These are phyloP conservation scores for Penicillium cinerascens DNA, from an alignment of 495 filamentous ascomycete species.

Conservation along the genomic window DNA sequence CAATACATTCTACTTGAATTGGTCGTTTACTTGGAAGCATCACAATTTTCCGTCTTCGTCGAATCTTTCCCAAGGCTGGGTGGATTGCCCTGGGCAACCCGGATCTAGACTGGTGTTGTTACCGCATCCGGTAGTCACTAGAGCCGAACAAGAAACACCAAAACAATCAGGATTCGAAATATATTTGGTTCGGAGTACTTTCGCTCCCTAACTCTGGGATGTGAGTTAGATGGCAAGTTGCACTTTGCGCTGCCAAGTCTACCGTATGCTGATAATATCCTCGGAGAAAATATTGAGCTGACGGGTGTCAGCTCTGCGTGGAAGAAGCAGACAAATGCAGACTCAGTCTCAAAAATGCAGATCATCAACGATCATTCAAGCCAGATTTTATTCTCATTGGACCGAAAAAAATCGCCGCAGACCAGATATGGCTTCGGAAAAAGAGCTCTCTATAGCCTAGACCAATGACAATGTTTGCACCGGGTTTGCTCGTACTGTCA, in stretches of 20 bases:
- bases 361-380: not conserved
- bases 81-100: not conserved
- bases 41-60: slow-evolving; percentile 8
- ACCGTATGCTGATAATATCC: not conserved
- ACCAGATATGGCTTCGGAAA: not conserved
- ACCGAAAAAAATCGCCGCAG: not conserved
- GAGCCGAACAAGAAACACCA: not conserved
- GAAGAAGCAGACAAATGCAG: not conserved
- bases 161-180: not conserved
- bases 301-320: not conserved
- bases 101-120: not conserved
- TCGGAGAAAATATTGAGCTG: not conserved
- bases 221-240: not conserved
- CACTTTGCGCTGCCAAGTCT: not conserved
- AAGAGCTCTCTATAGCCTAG: not conserved
- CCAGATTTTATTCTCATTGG: not conserved
- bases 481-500: not conserved
- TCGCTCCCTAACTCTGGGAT: not conserved
- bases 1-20: not conserved
- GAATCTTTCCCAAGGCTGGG: not conserved
- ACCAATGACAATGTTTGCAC: not conserved
- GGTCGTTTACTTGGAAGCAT: not conserved
- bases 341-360: not conserved
- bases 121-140: slow-evolving; percentile 6
- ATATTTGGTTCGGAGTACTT: not conserved